These are phyloP conservation scores for Actinomortierella ambigua DNA, from an alignment of 371 early-diverging fungal species.

Conservation along the genomic window DNA sequence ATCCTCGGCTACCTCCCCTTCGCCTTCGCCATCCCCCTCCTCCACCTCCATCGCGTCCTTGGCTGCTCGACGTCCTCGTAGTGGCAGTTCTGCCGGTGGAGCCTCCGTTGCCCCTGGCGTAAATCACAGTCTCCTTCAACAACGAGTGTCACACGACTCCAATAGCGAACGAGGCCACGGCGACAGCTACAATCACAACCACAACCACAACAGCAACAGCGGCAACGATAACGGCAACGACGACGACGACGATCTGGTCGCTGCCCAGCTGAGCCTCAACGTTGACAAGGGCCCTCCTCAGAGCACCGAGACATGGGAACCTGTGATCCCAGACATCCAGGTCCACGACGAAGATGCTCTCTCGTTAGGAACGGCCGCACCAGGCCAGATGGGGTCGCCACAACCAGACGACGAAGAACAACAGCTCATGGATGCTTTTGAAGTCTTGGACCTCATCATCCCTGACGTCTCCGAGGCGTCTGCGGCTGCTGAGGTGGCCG, in stretches of 20 bases:
- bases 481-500: constrained; percentile 37
- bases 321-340: constrained; percentile 40
- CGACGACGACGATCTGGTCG: constrained; percentile 22
- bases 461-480: constrained; percentile 42
- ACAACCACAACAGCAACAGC: too few relatives aligned
- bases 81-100: too few relatives aligned
- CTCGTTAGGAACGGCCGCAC: background rate
- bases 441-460: constrained; percentile 40
- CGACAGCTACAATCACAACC: too few relatives aligned
- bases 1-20: constrained; percentile 9
- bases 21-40: background rate
- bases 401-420: constrained; percentile 41
- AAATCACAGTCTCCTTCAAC: constrained; percentile 6
- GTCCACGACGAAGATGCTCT: constrained; percentile 33
- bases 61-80: constrained; percentile 20
- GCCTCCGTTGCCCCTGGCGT: constrained; percentile 22
- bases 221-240: constrained; percentile 1
- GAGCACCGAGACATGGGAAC: constrained; percentile 44
- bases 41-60: background rate
- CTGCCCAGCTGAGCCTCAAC: constrained; percentile 29
- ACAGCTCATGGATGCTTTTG: constrained; percentile 36
- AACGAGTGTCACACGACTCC: constrained; percentile 2
- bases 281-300: constrained; percentile 41
- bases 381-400: background rate
- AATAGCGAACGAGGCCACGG: too few relatives aligned